Evolutionary conservation across 169 alveolate genomes (phyloP).

Genomic region (Plasmodium sp.): DNA sequence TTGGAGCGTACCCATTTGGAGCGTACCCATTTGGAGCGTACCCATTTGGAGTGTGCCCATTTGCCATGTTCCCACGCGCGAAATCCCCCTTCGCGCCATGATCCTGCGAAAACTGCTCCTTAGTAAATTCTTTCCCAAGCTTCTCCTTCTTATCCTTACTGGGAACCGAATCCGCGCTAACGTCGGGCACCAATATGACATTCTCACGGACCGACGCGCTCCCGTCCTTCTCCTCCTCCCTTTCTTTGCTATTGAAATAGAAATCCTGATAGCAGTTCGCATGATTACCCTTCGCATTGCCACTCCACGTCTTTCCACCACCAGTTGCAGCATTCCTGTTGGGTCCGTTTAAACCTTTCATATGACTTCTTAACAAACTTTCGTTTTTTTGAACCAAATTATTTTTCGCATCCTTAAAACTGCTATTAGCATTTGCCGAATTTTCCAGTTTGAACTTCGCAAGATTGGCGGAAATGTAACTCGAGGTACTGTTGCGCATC

Average conservation of each 20-base stretch:
- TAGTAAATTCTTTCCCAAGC: neutral
- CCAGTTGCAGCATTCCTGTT: neutral
- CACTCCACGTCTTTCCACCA: neutral
- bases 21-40: no score
- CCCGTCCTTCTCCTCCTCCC: neutral
- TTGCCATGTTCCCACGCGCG: neutral
- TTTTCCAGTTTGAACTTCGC: neutral
- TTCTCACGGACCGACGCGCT: neutral
- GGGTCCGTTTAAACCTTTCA: neutral
- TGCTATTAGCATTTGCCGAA: neutral
- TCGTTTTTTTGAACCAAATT: neutral
- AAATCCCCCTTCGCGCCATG: neutral
- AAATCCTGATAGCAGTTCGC: neutral
- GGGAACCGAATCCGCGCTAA: neutral
- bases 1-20: no score
- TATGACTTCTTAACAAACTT: neutral
- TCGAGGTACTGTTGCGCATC: neutral
- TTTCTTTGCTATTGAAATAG: neutral
- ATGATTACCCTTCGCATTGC: neutral
- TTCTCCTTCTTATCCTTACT: neutral
- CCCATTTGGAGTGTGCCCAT: neutral
- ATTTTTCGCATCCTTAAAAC: neutral
- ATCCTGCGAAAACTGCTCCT: slow-evolving; percentile 2
- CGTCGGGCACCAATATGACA: neutral
- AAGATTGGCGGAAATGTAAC: neutral